Percentiles rank a stretch among this genome's conserved stretches.
Conservation (phyloP, 1,284 basidiomycete genomes). For the Puccinia horiana region DNA sequence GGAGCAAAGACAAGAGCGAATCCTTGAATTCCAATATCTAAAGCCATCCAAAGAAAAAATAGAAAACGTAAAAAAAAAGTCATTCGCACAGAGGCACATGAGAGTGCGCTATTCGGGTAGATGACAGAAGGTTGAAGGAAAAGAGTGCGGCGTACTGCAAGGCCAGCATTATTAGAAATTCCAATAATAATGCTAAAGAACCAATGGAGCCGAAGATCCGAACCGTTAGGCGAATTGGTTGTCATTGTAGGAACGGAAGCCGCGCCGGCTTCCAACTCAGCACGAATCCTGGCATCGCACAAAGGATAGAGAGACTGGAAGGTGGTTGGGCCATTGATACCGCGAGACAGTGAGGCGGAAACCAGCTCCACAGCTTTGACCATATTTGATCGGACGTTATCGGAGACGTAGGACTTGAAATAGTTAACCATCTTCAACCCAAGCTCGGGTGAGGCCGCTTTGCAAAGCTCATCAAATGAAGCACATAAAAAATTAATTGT, state of each 20-base stretch:
- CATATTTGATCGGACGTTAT: slow-evolving; percentile 71
- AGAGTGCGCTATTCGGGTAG: not conserved
- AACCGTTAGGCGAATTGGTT: slow-evolving; percentile 76
- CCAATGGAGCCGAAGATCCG: slow-evolving; percentile 93
- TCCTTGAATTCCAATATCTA: slow-evolving; percentile 73
- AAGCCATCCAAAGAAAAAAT: not conserved
- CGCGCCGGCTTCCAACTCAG: slow-evolving; percentile 85
- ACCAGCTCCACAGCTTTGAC: slow-evolving; percentile 87
- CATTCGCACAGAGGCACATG: not conserved
- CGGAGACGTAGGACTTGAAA: slow-evolving; percentile 43
- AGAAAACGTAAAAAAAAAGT: not conserved
- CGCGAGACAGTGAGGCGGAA: slow-evolving; percentile 77
- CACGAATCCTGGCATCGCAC: slow-evolving; percentile 76
- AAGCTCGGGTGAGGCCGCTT: slow-evolving; percentile 54
- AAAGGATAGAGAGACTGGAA: slow-evolving; percentile 78
- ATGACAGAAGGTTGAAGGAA: slow-evolving; percentile 59
- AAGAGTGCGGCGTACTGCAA: slow-evolving; percentile 72
- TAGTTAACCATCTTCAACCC: slow-evolving; percentile 44
- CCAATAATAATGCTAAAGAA: slow-evolving; percentile 56
- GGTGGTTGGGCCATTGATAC: slow-evolving; percentile 64
- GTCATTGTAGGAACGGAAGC: slow-evolving; percentile 87
- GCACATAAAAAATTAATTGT: slow-evolving; percentile 76
- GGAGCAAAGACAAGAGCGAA: slow-evolving; percentile 70
- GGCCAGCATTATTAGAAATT: slow-evolving; percentile 66
- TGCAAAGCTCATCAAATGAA: slow-evolving; percentile 56